Evolutionary conservation across 2,329 filamentous ascomycete genomes (phyloP).

Genomic region (Emergomyces orientalis): DNA sequence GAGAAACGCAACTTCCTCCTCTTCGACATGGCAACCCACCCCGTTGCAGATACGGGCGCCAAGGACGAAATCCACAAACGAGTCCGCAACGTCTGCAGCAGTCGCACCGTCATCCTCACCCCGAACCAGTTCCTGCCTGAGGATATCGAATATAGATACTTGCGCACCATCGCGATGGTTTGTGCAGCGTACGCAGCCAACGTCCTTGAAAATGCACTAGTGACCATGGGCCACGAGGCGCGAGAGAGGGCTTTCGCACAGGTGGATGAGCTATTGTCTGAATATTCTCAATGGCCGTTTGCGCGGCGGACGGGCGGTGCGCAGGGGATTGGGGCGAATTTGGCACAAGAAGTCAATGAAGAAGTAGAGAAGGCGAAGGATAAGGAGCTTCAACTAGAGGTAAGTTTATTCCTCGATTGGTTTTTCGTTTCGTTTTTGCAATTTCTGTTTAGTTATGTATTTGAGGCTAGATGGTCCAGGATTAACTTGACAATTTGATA

Average conservation of each 20-base stretch:
- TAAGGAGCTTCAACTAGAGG: slow-evolving; percentile 92
- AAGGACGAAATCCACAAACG: slow-evolving; percentile 95
- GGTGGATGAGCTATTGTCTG: slow-evolving; percentile 88
- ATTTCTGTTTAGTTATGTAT: not conserved
- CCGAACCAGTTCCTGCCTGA: slow-evolving; percentile 84
- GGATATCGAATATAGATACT: slow-evolving; percentile 85
- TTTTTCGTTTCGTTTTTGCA: not conserved
- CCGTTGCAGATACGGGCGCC: slow-evolving; percentile 87
- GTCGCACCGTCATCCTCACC: slow-evolving; percentile 84
- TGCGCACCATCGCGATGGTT: slow-evolving; percentile 89
- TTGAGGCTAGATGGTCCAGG: not conserved
- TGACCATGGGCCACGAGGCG: slow-evolving; percentile 85
- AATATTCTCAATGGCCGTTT: slow-evolving; percentile 98
- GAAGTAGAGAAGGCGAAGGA: slow-evolving; percentile 82
- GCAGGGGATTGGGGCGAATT: slow-evolving; percentile 81
- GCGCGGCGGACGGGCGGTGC: slow-evolving; percentile 65
- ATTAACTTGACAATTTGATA: slow-evolving; percentile 19
- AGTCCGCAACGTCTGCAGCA: slow-evolving; percentile 84
- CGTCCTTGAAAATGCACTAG: slow-evolving; percentile 94
- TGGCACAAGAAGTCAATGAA: slow-evolving; percentile 77
- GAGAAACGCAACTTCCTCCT: slow-evolving; percentile 99
- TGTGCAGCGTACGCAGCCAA: slow-evolving; percentile 97
- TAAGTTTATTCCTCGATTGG: slow-evolving; percentile 36
- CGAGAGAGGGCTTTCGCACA: slow-evolving; percentile 91
- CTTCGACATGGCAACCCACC: slow-evolving; percentile 99